Evolutionary conservation across 108 stramenopile genomes (phyloP).

Genomic region (Nitzschia sp.): DNA sequence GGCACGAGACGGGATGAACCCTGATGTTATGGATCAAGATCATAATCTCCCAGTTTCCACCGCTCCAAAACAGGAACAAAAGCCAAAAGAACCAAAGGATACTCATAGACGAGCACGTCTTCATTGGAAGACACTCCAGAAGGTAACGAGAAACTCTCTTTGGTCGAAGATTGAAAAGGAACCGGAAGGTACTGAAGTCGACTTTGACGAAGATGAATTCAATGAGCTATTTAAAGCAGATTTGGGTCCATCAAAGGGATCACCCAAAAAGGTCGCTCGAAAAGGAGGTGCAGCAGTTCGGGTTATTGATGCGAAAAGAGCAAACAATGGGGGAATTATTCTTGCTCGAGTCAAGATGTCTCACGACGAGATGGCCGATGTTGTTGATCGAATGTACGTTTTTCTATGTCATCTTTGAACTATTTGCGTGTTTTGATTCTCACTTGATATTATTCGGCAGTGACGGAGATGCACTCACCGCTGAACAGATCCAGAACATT

Average conservation of each 20-base stretch:
- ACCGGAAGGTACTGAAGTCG: slow-evolving; percentile 66
- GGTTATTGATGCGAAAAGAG: slow-evolving; percentile 87
- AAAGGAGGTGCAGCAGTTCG: slow-evolving; percentile 58
- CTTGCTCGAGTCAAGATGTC: slow-evolving; percentile 85
- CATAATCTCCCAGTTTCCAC: slow-evolving; percentile 66
- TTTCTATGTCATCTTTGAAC: neutral
- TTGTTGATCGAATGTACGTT: slow-evolving; percentile 62
- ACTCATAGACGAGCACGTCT: slow-evolving; percentile 83
- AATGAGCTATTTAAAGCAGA: slow-evolving; percentile 78
- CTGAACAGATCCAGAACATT: slow-evolving; percentile 83
- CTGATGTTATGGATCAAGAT: slow-evolving; percentile 80
- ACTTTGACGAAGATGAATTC: slow-evolving; percentile 85
- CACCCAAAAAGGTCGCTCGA: slow-evolving; percentile 2
- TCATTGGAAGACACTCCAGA: slow-evolving; percentile 81
- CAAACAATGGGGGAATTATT: slow-evolving; percentile 91
- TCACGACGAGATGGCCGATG: slow-evolving; percentile 83
- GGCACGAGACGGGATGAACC: slow-evolving; percentile 77
- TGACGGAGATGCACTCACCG: slow-evolving; percentile 64
- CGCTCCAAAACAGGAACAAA: slow-evolving; percentile 37
- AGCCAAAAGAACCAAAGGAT: slow-evolving; percentile 50
- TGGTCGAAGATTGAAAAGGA: slow-evolving; percentile 83
- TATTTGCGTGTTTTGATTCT: neutral
- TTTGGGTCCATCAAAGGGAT: slow-evolving; percentile 22
- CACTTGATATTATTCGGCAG: neutral
- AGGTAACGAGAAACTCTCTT: slow-evolving; percentile 74